phyloP scores from a whole-genome alignment of 192 early-diverging fungal genomes.

The Obelidium mucronatum region DNA sequence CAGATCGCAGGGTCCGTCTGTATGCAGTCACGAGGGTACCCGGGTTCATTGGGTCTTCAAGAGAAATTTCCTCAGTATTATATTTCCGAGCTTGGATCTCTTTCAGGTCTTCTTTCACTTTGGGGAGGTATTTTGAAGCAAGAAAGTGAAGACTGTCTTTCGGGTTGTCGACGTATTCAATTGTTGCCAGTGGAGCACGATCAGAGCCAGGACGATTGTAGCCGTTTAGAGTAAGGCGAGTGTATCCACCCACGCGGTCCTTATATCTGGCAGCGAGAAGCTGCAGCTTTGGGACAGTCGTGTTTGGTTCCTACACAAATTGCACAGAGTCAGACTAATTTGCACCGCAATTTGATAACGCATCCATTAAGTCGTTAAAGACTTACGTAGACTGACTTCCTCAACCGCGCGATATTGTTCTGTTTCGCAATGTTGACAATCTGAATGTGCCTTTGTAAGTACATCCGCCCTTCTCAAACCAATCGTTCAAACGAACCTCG shows the following conservation, averaged over 20 bases:
- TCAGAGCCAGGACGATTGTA: slow-evolving; percentile 73
- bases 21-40: slow-evolving; percentile 17
- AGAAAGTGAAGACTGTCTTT: slow-evolving; percentile 65
- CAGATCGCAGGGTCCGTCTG: slow-evolving; percentile 32
- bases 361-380: too few species aligned
- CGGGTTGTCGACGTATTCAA: slow-evolving; percentile 90
- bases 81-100: slow-evolving; percentile 44
- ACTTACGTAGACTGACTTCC: slow-evolving; percentile 43
- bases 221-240: slow-evolving; percentile 82
- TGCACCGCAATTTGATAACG: background rate
- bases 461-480: background rate
- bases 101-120: slow-evolving; percentile 40
- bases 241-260: slow-evolving; percentile 83
- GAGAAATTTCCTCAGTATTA: slow-evolving; percentile 21
- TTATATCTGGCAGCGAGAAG: slow-evolving; percentile 86
- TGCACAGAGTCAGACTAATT: background rate
- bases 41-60: slow-evolving; percentile 51
- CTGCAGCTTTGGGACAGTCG: slow-evolving; percentile 81
- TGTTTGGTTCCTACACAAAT: slow-evolving; percentile 66
- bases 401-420: slow-evolving; percentile 35
- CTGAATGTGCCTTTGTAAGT: slow-evolving; percentile 39
- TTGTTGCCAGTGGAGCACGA: slow-evolving; percentile 85
- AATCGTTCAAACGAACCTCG: slow-evolving; percentile 53
- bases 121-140: slow-evolving; percentile 33
- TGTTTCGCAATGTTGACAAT: slow-evolving; percentile 86